A percentile compares a stretch with the other conserved stretches of the same genome.
Evolutionary conservation across 2,329 filamentous ascomycete genomes (phyloP).

Genomic region (Teratosphaeriaceae sp.): DNA sequence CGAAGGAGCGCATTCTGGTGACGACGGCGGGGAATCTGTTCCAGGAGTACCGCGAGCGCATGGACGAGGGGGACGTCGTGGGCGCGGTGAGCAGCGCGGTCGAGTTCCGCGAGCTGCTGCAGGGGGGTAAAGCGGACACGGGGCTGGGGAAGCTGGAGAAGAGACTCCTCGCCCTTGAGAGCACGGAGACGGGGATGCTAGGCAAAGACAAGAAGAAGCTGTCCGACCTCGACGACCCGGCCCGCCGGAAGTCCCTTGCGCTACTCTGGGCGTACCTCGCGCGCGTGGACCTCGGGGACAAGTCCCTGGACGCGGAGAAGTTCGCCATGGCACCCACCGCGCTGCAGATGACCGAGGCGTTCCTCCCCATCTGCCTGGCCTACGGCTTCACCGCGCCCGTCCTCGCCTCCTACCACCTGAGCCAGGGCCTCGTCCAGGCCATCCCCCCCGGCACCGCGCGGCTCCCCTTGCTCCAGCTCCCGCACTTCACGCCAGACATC

Average conservation of each 20-base stretch:
- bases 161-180: slow-evolving; percentile 56
- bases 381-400: slow-evolving; percentile 80
- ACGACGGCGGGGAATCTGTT: slow-evolving; percentile 94
- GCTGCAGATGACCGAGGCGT: slow-evolving; percentile 75
- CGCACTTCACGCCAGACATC: slow-evolving; percentile 66
- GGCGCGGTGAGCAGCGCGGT: slow-evolving; percentile 75
- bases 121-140: slow-evolving; percentile 70
- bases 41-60: slow-evolving; percentile 80
- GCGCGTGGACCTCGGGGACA: slow-evolving; percentile 76
- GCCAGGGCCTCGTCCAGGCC: slow-evolving; percentile 86
- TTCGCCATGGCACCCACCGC: slow-evolving; percentile 84
- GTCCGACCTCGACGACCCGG: slow-evolving; percentile 70
- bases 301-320: slow-evolving; percentile 73
- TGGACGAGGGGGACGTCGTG: slow-evolving; percentile 73
- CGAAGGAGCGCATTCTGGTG: slow-evolving; percentile 87
- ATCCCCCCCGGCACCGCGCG: slow-evolving; percentile 57
- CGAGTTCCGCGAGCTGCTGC: slow-evolving; percentile 73
- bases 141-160: slow-evolving; percentile 80
- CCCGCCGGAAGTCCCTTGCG: slow-evolving; percentile 77
- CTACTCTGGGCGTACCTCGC: slow-evolving; percentile 94
- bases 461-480: slow-evolving; percentile 77
- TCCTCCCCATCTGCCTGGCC: slow-evolving; percentile 78
- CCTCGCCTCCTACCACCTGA: slow-evolving; percentile 70
- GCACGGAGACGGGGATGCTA: slow-evolving; percentile 53
- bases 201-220: slow-evolving; percentile 70